Evolutionary conservation across 441 rosid species (phyloP), one percentile per base, ranked within the genome.

Genomic region (Croton setiger): DNA sequence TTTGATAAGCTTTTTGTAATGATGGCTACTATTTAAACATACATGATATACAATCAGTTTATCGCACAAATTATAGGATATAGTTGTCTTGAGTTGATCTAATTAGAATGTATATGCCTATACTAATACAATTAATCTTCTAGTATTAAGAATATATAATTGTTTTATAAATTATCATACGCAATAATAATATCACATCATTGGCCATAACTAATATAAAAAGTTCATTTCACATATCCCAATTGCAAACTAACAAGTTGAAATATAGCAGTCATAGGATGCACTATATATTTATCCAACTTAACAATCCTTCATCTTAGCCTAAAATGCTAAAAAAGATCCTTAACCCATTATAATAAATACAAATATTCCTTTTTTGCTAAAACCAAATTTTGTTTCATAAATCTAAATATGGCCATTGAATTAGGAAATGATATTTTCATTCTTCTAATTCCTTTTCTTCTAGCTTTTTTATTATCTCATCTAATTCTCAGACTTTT

Each of bases 381-480:
- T 27, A 27, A 48, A 48, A 12, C 66, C 37, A 14, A 21, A 47
- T 27, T 62, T 6, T 67, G 54, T 39, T 23, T 63, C 53, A 43
- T 9, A 54, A 56, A 33, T 18, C 33, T 45, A 36, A 47, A 20
- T 55, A 39, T 35, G 51, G 35, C 56, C 27, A 18, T 13, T 47
- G 65, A 39, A 69, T 10, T 39, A 1, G 68, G 37, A 60, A 72
- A 23, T 59, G 41, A 23, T 63, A 63, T 63, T 54, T 67, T 68
- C 69, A 59, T n/a, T 37, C 57, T 69, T 7, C 2, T 56, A 43
- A 63, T 76, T 37, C 66, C 7, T 39, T 39, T 81, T 63, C 70
- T 78, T 31, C 52, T 72, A 44, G 71, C 72, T 63, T 57, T 81
- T 45, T 14, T 74, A 41, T 54, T 74, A 41, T 54, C 66, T 59